Conservation (phyloP, 306 rosid genomes). For the Cicer cuneatum region DNA sequence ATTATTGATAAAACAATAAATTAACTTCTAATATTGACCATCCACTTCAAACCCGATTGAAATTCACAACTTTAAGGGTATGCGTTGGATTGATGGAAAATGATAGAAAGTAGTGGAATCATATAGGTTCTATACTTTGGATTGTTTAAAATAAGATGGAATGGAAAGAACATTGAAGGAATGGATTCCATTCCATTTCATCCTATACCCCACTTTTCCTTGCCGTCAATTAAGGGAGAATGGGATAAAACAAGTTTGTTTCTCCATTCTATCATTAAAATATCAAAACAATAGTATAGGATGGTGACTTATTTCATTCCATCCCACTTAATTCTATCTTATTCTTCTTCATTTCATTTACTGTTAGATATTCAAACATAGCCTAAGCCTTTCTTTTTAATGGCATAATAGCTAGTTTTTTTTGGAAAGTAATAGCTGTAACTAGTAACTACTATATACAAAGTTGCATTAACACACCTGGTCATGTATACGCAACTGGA, state of each 20-base stretch:
- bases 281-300: background rate
- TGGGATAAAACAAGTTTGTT: background rate
- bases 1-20: conserved; percentile 1
- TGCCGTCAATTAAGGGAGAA: background rate
- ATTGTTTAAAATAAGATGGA: conserved; percentile 9
- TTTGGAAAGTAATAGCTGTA: background rate
- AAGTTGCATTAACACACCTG: conserved; percentile 67
- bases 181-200: background rate
- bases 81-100: too few species aligned
- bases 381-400: conserved; percentile 9
- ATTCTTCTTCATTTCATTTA: conserved; percentile 1
- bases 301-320: background rate
- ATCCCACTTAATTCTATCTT: background rate
- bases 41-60: background rate
- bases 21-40: background rate
- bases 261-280: background rate
- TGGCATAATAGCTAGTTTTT: background rate
- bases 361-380: background rate
- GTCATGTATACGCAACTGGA: conserved; percentile 95
- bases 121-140: background rate
- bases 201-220: background rate
- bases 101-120: too few species aligned
- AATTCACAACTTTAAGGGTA: too few species aligned
- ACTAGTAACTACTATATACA: conserved; percentile 1
- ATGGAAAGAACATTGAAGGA: background rate